Percentiles rank a stretch among this genome's conserved stretches.
phyloP scores from a whole-genome alignment of 371 early-diverging fungal genomes.

The Rozella allomycis region DNA sequence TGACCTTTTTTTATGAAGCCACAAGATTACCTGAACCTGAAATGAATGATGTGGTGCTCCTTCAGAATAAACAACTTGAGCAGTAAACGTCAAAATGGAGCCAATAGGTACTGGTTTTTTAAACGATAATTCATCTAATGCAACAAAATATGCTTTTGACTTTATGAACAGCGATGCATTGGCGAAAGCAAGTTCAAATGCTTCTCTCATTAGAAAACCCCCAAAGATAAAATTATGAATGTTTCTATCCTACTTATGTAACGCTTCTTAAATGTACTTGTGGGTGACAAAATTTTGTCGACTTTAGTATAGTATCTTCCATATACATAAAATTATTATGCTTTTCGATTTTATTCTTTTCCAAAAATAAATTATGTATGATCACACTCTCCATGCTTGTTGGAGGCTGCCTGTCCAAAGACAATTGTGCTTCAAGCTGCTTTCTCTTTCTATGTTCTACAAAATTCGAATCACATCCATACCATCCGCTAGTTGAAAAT shows the following conservation, averaged over 20 bases:
- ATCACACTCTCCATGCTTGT: constrained; percentile 46
- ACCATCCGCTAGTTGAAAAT: constrained; percentile 48
- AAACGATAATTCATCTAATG: constrained; percentile 73
- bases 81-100: constrained; percentile 41
- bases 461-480: constrained; percentile 1
- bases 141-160: constrained; percentile 23
- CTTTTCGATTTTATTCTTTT: constrained; percentile 14
- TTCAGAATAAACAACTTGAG: constrained; percentile 40
- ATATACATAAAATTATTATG: constrained; percentile 48
- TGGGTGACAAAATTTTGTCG: constrained; percentile 44
- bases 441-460: constrained; percentile 42
- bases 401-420: constrained; percentile 48
- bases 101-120: constrained; percentile 75
- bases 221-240: constrained; percentile 85
- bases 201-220: constrained; percentile 20
- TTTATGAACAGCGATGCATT: constrained; percentile 40
- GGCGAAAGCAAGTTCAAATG: constrained; percentile 42
- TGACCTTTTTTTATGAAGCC: no score
- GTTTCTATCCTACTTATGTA: constrained; percentile 39
- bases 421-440: constrained; percentile 22
- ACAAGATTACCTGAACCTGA: no score
- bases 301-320: constrained; percentile 48
- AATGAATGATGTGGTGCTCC: constrained; percentile 7
- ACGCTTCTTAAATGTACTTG: no score
- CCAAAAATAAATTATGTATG: constrained; percentile 57